phyloP scores from a whole-genome alignment of 1,284 basidiomycete species.

The Boletellus dicymbophilus region DNA sequence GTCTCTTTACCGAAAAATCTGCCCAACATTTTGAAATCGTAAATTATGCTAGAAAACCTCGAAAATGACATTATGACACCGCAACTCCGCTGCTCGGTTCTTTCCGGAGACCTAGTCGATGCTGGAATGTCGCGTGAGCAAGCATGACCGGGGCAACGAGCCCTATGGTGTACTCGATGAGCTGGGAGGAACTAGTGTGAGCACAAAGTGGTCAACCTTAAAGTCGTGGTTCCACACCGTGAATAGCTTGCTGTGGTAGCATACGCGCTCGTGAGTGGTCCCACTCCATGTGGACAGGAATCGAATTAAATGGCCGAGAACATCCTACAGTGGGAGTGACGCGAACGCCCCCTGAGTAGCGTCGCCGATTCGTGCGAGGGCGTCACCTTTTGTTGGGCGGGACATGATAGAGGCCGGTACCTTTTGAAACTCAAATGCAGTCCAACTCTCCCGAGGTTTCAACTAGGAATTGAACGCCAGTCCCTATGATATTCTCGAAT shows the following conservation, averaged over 20 bases:
- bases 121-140: slow-evolving; percentile 65
- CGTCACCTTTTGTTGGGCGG: slow-evolving; percentile 31
- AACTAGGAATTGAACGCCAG: too few relatives aligned
- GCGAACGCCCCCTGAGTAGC: slow-evolving; percentile 62
- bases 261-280: slow-evolving; percentile 39
- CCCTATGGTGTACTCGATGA: slow-evolving; percentile 72
- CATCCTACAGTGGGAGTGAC: slow-evolving; percentile 56
- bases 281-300: slow-evolving; percentile 81
- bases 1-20: slow-evolving; percentile 69
- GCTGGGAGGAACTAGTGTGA: slow-evolving; percentile 39
- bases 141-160: slow-evolving; percentile 64
- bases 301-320: slow-evolving; percentile 68
- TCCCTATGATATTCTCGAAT: too few relatives aligned
- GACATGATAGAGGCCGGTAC: too few relatives aligned
- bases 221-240: slow-evolving; percentile 44
- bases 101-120: slow-evolving; percentile 57
- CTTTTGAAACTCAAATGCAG: background rate
- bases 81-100: slow-evolving; percentile 55
- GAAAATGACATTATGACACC: slow-evolving; percentile 48
- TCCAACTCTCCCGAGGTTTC: too few relatives aligned
- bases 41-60: slow-evolving; percentile 57
- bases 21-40: slow-evolving; percentile 72
- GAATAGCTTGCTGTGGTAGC: slow-evolving; percentile 66
- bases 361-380: slow-evolving; percentile 55
- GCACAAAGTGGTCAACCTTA: background rate